phyloP scores from a whole-genome alignment of 2,329 filamentous ascomycete species.

The Harringtonia lauricola region DNA sequence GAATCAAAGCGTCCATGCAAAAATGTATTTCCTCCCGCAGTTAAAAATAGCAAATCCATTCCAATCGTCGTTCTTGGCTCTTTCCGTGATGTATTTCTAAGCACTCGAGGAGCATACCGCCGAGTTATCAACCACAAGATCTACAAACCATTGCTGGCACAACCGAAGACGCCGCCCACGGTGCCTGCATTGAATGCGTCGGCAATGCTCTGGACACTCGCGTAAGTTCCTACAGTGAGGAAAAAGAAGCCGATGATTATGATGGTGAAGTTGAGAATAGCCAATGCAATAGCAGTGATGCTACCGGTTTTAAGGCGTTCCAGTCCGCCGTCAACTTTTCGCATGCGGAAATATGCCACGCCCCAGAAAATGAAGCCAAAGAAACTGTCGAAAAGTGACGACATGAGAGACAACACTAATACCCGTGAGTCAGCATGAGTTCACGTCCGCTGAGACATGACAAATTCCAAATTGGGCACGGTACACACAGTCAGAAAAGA shows the following conservation, averaged over 20 bases:
- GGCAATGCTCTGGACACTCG: slow-evolving; percentile 62
- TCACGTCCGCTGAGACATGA: too few species aligned
- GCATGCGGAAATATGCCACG: slow-evolving; percentile 69
- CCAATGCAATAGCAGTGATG: slow-evolving; percentile 37
- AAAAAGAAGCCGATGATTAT: slow-evolving; percentile 72
- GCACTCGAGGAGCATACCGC: too few species aligned
- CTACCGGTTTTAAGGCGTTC: slow-evolving; percentile 41
- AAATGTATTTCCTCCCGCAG: too few species aligned
- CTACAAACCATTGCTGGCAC: slow-evolving; percentile 55
- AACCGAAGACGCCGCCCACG: slow-evolving; percentile 66
- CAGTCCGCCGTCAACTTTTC: slow-evolving; percentile 48
- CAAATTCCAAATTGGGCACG: too few species aligned
- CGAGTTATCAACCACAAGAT: too few species aligned
- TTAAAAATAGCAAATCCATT: too few species aligned
- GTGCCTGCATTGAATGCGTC: slow-evolving; percentile 53
- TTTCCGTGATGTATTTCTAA: too few species aligned
- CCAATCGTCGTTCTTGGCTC: too few species aligned
- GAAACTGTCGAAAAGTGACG: slow-evolving; percentile 85
- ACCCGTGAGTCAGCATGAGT: not conserved
- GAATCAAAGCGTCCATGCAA: too few species aligned
- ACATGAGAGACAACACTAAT: slow-evolving; percentile 60
- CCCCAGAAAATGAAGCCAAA: slow-evolving; percentile 96
- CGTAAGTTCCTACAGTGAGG: slow-evolving; percentile 72
- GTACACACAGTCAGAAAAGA: slow-evolving; percentile 66
- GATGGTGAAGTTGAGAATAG: slow-evolving; percentile 60